Conservation (phyloP, 169 alveolate species). For the Plasmodium cynomolgi region DNA sequence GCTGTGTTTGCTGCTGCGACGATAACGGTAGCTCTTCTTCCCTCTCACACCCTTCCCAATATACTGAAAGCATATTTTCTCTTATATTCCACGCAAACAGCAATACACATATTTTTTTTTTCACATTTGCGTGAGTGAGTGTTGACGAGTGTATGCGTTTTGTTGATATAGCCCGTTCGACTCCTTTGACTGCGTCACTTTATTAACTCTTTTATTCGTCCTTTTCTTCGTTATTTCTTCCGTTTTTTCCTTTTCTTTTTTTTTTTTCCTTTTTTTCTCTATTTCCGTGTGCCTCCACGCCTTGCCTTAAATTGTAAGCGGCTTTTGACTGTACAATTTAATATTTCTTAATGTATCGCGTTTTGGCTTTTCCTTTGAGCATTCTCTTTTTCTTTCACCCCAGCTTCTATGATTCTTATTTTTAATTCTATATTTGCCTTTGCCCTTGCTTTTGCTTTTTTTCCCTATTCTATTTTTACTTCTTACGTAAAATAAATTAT, state of each 20-base stretch:
- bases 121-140: not conserved
- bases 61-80: constrained; percentile 35
- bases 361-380: not conserved
- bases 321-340: constrained; percentile 20
- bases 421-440: not conserved
- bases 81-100: constrained; percentile 19
- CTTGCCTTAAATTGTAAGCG: constrained; percentile 28
- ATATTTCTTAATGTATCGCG: not conserved
- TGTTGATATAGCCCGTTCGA: not conserved
- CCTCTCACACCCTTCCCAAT: constrained; percentile 34
- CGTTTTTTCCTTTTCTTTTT: not conserved
- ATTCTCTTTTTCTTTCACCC: constrained; percentile 3
- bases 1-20: not conserved
- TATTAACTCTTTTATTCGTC: constrained; percentile 11
- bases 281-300: constrained; percentile 21
- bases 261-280: not conserved
- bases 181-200: not conserved
- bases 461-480: constrained; percentile 1
- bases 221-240: not conserved
- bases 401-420: not conserved
- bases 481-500: not conserved
- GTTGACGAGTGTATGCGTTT: not conserved
- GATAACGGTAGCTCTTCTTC: not conserved
- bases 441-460: not conserved
- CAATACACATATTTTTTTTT: constrained; percentile 43